phyloP scores from a whole-genome alignment of 352 stramenopile species.

The Phytophthora hybrid region DNA sequence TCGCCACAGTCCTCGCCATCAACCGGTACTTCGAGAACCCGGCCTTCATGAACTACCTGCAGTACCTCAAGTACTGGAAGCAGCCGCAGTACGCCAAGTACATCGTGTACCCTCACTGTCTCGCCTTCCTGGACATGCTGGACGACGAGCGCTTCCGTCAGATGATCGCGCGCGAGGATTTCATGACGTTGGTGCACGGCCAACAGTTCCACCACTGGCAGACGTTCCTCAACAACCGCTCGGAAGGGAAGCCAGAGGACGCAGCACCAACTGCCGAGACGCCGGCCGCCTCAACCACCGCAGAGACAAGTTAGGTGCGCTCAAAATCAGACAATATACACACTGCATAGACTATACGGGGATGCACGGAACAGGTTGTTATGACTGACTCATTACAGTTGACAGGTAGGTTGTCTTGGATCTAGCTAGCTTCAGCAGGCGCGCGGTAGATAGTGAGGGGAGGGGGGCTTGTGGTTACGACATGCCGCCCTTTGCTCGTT shows the following conservation, averaged over 20 bases:
- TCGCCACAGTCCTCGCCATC: conserved; percentile 81
- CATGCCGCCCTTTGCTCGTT: conserved; percentile 35
- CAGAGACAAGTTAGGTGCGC: conserved; percentile 31
- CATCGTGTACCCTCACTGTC: conserved; percentile 87
- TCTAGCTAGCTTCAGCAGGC: conserved; percentile 18
- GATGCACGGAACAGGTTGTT: conserved; percentile 18
- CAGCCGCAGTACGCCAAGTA: conserved; percentile 93
- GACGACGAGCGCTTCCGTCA: conserved; percentile 89
- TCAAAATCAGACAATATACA: conserved; percentile 24
- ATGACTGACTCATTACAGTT: conserved; percentile 9
- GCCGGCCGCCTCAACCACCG: conserved; percentile 8
- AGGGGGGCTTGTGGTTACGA: conserved; percentile 29
- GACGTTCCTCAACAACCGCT: conserved; percentile 87
- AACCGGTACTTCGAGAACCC: conserved; percentile 93
- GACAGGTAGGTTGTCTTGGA: conserved; percentile 3
- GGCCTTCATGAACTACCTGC: conserved; percentile 91
- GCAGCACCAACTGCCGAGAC: conserved; percentile 20
- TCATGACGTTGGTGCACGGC: conserved; percentile 87
- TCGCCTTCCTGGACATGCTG: conserved; percentile 91
- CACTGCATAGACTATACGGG: not conserved
- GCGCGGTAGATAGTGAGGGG: conserved; percentile 15
- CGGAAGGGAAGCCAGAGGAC: conserved; percentile 49
- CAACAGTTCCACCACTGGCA: conserved; percentile 93
- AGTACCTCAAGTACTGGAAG: conserved; percentile 95
- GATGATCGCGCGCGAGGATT: conserved; percentile 89